Conservation (phyloP, 2,329 filamentous ascomycete species). For the Claviceps purpurea region DNA sequence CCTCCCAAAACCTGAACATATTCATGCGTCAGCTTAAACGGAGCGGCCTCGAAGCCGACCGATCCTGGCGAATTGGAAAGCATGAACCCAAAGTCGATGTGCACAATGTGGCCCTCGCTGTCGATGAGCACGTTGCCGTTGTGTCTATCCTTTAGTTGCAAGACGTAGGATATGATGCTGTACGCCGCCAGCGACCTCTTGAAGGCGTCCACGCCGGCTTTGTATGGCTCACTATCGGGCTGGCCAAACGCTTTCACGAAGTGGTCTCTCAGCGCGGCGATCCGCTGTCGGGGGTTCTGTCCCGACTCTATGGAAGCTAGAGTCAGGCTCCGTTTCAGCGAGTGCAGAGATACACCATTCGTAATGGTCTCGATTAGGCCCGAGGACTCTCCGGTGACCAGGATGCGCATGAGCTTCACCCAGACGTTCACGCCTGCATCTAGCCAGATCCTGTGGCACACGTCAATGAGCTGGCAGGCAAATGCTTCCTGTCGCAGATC, state of each 20-base stretch:
- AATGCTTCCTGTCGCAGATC: constrained; percentile 78
- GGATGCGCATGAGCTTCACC: constrained; percentile 78
- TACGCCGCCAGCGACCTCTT: constrained; percentile 73
- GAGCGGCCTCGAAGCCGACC: constrained; percentile 75
- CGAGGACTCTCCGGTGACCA: constrained; percentile 74
- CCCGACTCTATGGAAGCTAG: constrained; percentile 61
- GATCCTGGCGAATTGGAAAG: constrained; percentile 73
- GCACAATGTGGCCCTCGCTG: constrained; percentile 73
- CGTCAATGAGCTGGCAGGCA: constrained; percentile 70
- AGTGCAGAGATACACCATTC: constrained; percentile 77
- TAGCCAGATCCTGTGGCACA: constrained; percentile 71
- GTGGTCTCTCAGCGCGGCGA: constrained; percentile 70
- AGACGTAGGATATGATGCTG: constrained; percentile 70
- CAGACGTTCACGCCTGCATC: constrained; percentile 67
- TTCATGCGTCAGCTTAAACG: constrained; percentile 76
- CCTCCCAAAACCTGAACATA: constrained; percentile 77
- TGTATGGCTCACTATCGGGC: constrained; percentile 54
- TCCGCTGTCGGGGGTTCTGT: constrained; percentile 58
- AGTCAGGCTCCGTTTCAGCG: constrained; percentile 69
- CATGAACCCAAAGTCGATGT: constrained; percentile 88
- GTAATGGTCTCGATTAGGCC: constrained; percentile 81
- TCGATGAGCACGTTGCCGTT: constrained; percentile 81
- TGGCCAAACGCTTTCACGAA: constrained; percentile 69
- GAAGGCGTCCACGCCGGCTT: constrained; percentile 63
- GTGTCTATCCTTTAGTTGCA: constrained; percentile 76